These are phyloP conservation scores for Lecanosticta acicola DNA, from an alignment of 2,329 filamentous ascomycete species.

Conservation along the genomic window DNA sequence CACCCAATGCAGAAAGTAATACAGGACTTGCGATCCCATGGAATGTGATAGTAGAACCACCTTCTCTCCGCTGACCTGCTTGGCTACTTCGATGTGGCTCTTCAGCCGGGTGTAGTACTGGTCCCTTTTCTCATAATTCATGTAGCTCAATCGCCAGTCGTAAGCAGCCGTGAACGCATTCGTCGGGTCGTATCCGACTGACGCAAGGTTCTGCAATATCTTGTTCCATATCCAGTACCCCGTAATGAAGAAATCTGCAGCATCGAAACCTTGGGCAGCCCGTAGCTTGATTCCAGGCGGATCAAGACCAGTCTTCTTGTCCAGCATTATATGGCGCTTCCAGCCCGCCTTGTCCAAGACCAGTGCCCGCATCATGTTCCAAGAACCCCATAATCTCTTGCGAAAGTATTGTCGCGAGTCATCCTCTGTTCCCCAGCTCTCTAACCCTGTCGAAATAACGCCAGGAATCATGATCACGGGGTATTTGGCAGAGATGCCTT, in stretches of 20 bases:
- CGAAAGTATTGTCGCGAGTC: slow-evolving; percentile 84
- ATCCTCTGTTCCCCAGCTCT: slow-evolving; percentile 91
- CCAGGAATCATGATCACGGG: slow-evolving; percentile 96
- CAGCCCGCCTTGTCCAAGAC: slow-evolving; percentile 89
- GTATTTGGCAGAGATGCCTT: slow-evolving; percentile 76
- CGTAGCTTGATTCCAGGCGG: slow-evolving; percentile 84
- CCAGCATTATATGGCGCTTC: slow-evolving; percentile 97
- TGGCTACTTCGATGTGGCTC: slow-evolving; percentile 79
- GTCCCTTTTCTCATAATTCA: slow-evolving; percentile 82
- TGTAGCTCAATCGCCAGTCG: slow-evolving; percentile 89
- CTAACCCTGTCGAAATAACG: slow-evolving; percentile 92
- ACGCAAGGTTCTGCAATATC: slow-evolving; percentile 92
- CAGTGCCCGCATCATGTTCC: slow-evolving; percentile 96
- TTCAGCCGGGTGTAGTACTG: slow-evolving; percentile 92
- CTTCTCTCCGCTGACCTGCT: slow-evolving; percentile 68
- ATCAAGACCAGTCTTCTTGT: slow-evolving; percentile 84
- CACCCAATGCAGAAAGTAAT: slow-evolving; percentile 79
- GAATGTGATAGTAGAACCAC: slow-evolving; percentile 85
- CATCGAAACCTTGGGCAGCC: slow-evolving; percentile 93
- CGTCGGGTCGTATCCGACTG: slow-evolving; percentile 89
- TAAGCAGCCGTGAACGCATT: slow-evolving; percentile 66
- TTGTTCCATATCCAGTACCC: slow-evolving; percentile 99
- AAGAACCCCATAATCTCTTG: slow-evolving; percentile 92
- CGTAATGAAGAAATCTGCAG: slow-evolving; percentile 86
- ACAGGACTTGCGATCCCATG: slow-evolving; percentile 94